These are phyloP conservation scores for Candida nanaspora DNA, from an alignment of 805 yeast genomes.

Conservation along the genomic window DNA sequence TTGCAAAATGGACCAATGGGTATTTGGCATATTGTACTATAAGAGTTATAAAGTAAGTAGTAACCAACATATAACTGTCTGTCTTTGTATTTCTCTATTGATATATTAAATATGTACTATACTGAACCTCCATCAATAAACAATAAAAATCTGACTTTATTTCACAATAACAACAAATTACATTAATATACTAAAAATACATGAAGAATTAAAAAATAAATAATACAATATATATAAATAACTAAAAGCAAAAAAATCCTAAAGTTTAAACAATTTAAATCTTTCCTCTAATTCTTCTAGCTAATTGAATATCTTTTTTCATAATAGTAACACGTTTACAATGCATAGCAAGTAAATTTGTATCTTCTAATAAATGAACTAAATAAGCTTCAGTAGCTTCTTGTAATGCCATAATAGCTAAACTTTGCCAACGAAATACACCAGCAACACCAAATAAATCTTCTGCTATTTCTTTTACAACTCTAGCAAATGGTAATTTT, in stretches of 20 bases:
- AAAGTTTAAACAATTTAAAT: too few species aligned
- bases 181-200: too few species aligned
- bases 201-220: too few species aligned
- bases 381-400: conserved; percentile 78
- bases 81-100: neutral
- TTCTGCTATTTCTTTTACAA: conserved; percentile 68
- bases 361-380: conserved; percentile 68
- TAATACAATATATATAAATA: neutral
- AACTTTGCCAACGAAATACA: conserved; percentile 70
- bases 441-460: conserved; percentile 46
- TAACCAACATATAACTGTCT: neutral
- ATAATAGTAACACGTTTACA: conserved; percentile 80
- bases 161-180: too few species aligned
- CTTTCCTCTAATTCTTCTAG: conserved; percentile 65
- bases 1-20: conserved; percentile 76
- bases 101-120: neutral
- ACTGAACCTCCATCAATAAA: too few species aligned
- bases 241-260: too few species aligned
- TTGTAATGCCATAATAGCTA: conserved; percentile 70
- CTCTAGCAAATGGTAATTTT: conserved; percentile 70
- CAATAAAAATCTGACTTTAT: too few species aligned
- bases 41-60: neutral
- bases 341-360: conserved; percentile 70
- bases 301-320: conserved; percentile 77
- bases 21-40: conserved; percentile 48